Evolutionary conservation across 768 basidiomycete genomes (phyloP), one percentile per base, ranked within the genome.

Genomic region (Tricholoma hemisulphureum): DNA sequence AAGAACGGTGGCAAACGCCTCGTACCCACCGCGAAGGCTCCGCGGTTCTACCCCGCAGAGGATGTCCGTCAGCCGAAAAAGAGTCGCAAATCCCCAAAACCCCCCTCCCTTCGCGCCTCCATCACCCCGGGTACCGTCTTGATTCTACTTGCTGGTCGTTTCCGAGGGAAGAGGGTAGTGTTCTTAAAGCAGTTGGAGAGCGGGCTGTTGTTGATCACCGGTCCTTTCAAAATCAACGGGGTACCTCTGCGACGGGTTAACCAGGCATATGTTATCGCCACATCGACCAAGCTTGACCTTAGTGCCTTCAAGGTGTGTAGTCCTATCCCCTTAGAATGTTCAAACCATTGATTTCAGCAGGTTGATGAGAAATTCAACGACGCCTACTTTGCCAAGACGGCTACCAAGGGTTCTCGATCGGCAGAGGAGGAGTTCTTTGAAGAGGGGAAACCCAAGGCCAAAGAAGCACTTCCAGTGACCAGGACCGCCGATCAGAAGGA

Each of bases 201-300:
- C 61, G 97, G 97, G 55, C 77, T 99, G 69, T 77, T 99, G 69
- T 82, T 99, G 76, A 94, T 99, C 67, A 94, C 95, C 35, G 97
- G 97, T 56, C 97, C 97, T 49, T 98, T 86, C 86, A 96, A 94
- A 84, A 74, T 98, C 74, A 99, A 99, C 77, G 97, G 97, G 73
- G 96, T 99, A 46, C 97, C 97, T 66, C 83, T 99, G 73, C 85
- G 95, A 74, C 87, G 97, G 74, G 95, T 99, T 59, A 96, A 95
- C 82, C 96, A 98, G 81, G 94, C 97, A 55, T 99, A 99, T 73
- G 94, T 95, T 61, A 98, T 99, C 69, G 93, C 96, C 58, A 99
- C 97, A 58, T 95, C 95, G 56, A 98, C 97, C 65, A 93, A 88
- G 78, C 76, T 98, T 65, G 91, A 96, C 63, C 74, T 98, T 57